Base-by-base conservation (phyloP, 352 stramenopile genomes). In the Pythium volutum region DNA sequence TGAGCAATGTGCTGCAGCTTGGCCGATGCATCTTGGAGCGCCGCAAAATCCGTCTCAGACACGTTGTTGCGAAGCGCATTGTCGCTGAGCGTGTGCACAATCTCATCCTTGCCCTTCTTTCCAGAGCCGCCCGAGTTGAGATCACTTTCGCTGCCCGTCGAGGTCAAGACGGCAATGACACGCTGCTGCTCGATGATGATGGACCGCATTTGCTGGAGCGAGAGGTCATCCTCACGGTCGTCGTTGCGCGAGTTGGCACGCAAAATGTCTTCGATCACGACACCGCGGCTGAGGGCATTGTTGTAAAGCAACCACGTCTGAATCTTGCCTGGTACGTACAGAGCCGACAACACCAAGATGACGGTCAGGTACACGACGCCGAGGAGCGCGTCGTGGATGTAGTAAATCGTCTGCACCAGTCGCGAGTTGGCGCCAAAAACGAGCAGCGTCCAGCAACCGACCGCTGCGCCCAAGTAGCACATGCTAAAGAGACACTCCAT, bases 241-340 rank as follows among this genome's bases (percentile, higher is more conserved):
- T 79, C 59, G 48, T 70, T 58, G 43, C 64, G 62, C 26, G 72
- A 79, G 48, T 77, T 79, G 29, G 72, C 60, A 5, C 72, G 69
- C 22, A 98, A 69, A 64, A 98, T 97, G 71, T 98, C 93, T 66
- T 96, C 92, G 9, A 98, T 95, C 23, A 97, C 93, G 26, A 98
- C 91, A 63, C 96, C 92, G 23, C 82, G 76, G n/a, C 85, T 97
- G 16, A 98, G 67, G 11, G 93, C 93, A 65, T 98, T 98, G 71
- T 98, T 93, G 76, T 97, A 98, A 10, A 98, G 74, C 33, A 98
- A 70, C 91, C 90, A 98, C 26, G 91, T 98, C 70, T 98, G 91
- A 43, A 97, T 84, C 56, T 91, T 81, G 59, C 86, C 76, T 20
- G 84, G 85, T 27, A 97, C 73, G 64, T 75, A 71, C 42, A 77